phyloP scores from a whole-genome alignment of 257 asterid species.

The Solanum appendiculatum region DNA sequence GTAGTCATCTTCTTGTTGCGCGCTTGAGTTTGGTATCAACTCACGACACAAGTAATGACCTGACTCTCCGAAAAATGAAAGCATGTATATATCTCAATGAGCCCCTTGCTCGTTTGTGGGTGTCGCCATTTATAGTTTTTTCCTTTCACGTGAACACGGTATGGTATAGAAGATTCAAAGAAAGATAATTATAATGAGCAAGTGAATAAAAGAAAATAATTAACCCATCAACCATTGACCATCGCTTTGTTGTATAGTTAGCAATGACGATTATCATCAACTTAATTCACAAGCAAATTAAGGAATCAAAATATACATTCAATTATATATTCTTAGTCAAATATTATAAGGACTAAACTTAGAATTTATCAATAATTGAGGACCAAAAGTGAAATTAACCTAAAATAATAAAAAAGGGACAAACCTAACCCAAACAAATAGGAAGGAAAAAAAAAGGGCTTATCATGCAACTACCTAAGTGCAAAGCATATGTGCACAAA shows the following conservation, averaged over 20 bases:
- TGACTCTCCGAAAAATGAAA: no score
- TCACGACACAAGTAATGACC: not conserved
- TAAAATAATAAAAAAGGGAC: not conserved
- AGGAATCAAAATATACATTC: not conserved
- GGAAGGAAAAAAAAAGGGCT: not conserved
- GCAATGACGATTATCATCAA: not conserved
- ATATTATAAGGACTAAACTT: not conserved
- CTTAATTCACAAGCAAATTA: not conserved
- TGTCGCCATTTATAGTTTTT: not conserved
- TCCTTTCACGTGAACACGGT: no score
- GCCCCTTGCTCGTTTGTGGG: no score
- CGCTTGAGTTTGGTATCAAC: not conserved
- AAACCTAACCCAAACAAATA: not conserved
- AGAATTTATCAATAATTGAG: not conserved
- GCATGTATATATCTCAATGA: no score
- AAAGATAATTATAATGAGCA: no score
- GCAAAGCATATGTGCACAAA: not conserved
- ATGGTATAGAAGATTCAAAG: no score
- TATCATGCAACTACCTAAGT: constrained; percentile 2
- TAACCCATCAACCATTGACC: not conserved
- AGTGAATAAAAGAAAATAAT: no score
- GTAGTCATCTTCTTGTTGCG: not conserved
- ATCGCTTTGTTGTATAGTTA: not conserved
- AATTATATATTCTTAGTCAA: not conserved
- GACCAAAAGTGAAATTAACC: not conserved